Conservation (phyloP, 768 basidiomycete genomes). For the Gymnopilus junonius region DNA sequence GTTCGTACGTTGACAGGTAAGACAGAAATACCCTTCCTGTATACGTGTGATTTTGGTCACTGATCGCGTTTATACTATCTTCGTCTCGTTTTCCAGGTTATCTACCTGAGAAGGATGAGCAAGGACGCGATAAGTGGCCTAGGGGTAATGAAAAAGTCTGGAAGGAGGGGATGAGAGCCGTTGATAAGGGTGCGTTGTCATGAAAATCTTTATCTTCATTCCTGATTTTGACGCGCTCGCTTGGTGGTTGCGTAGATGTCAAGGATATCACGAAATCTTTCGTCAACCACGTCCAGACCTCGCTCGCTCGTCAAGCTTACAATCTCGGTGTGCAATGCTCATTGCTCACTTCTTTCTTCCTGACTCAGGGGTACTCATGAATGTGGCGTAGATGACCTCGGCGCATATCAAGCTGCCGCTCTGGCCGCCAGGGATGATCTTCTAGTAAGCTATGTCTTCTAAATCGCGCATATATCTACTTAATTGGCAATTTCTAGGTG, state of each 20-base stretch:
- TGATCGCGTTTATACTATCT: no score
- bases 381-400: slow-evolving; percentile 61
- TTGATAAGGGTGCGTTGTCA: slow-evolving; percentile 54
- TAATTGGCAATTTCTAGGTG: slow-evolving; percentile 42
- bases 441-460: slow-evolving; percentile 50
- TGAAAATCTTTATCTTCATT: neutral
- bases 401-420: slow-evolving; percentile 92
- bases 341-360: no score
- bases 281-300: slow-evolving; percentile 86
- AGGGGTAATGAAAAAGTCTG: slow-evolving; percentile 78
- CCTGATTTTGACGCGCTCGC: neutral
- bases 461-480: slow-evolving; percentile 3
- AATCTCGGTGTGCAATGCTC: slow-evolving; percentile 65
- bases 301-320: slow-evolving; percentile 88
- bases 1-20: slow-evolving; percentile 70
- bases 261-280: slow-evolving; percentile 71
- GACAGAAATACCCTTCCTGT: no score
- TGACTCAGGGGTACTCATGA: neutral
- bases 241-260: slow-evolving; percentile 48
- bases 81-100: slow-evolving; percentile 59
- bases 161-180: slow-evolving; percentile 62
- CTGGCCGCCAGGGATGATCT: slow-evolving; percentile 88
- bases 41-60: no score
- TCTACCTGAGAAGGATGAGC: slow-evolving; percentile 73
- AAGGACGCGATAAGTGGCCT: slow-evolving; percentile 87